Conservation (phyloP, 305 asterid species). For the Nicotiana rustica region DNA sequence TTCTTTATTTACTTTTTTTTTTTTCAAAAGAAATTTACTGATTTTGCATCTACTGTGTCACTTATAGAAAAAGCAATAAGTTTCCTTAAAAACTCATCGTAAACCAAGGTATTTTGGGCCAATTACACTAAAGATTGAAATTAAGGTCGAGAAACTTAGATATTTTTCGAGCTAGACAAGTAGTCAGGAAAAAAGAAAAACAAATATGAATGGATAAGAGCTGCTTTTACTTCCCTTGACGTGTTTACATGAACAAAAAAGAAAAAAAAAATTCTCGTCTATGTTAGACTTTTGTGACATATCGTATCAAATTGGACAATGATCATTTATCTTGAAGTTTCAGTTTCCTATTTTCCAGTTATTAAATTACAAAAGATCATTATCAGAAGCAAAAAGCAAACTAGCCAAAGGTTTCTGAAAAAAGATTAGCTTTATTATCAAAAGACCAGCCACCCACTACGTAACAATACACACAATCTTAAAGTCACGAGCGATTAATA, state of each 20-base stretch:
- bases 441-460: not conserved
- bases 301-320: not conserved
- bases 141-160: not conserved
- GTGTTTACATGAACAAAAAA: not conserved
- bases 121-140: not conserved
- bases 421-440: not conserved
- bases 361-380: not conserved
- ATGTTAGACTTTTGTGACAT: not conserved
- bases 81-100: not conserved
- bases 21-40: too few species aligned
- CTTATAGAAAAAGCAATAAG: not conserved
- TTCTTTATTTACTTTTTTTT: too few species aligned
- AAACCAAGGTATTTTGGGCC: not conserved
- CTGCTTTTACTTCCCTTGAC: not conserved
- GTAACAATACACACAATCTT: not conserved
- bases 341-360: not conserved
- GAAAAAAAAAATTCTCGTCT: not conserved
- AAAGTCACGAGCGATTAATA: not conserved
- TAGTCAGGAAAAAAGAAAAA: not conserved
- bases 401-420: not conserved
- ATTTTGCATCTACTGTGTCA: not conserved
- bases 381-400: not conserved
- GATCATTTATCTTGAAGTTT: not conserved
- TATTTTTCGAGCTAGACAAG: not conserved
- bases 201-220: not conserved